Base-by-base conservation (phyloP, 495 filamentous ascomycete species). In the Aspergillus biplanus region DNA sequence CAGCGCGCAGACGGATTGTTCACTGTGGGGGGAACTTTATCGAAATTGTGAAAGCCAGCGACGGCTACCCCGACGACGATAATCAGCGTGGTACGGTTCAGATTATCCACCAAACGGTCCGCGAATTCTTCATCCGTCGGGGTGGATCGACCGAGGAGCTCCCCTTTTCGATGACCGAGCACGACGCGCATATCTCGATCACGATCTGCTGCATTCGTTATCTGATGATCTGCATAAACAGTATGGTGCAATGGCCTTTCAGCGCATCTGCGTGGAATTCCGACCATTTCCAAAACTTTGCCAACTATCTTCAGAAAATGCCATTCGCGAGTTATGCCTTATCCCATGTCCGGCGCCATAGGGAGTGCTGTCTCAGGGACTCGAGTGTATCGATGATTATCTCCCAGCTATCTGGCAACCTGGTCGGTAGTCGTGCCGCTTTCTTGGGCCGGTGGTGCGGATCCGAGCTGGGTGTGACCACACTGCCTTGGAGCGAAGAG, bases 61-160 rank as follows among this genome's bases (percentile, higher is more conserved):
- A 21, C 16, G 7, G 35, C 8, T 56, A 12, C 31, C 31, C 31
- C n/a, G 33, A 16, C 27, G 18, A 54, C 16, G 18, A 21, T 53
- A 15, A 7, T 47, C 27, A 9, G 35, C 2, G 7, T 15, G 47
- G 44, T 6, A 57, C 53, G 1, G 61, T 57, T 4, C 61, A 63
- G n/a, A 35, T 63, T 33, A 63, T 63, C 8, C 61, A 63, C 31
- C 61, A 63, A 42, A 63, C 61, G 0, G 61, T 63, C 15, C 61
- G 61, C 8, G 61, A 63, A 33, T 57, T 63, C 44, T 63, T 63
- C 33, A 9, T 60, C 7, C 11, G 39, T 34, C 42, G 16, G 4
- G 46, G 35, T 16, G 46, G 46, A 33, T 52, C 18, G 8, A 47
- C 52, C 13, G 47, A 15, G 27, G 11, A 52, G 2, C 27, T 47